phyloP scores from a whole-genome alignment of 352 stramenopile species.

The Elongisporangium senticosum region DNA sequence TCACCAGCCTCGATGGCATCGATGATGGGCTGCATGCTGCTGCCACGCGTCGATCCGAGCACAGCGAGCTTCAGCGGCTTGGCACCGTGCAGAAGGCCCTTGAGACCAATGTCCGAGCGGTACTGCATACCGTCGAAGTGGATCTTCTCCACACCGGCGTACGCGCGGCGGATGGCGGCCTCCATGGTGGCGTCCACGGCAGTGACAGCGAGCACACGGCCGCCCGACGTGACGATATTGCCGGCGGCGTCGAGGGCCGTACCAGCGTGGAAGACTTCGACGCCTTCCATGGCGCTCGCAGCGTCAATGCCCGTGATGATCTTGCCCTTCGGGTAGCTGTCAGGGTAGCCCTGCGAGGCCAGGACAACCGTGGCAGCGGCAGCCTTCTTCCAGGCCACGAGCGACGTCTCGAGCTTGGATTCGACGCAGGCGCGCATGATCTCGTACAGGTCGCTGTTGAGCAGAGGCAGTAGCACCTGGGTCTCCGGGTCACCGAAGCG shows the following conservation, averaged over 20 bases:
- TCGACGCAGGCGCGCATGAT: slow-evolving; percentile 96
- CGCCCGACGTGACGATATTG: slow-evolving; percentile 90
- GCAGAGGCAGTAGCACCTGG: slow-evolving; percentile 96
- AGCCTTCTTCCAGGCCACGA: slow-evolving; percentile 89
- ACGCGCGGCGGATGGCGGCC: slow-evolving; percentile 88
- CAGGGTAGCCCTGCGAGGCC: slow-evolving; percentile 96
- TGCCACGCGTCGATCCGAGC: slow-evolving; percentile 95
- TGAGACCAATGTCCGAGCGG: slow-evolving; percentile 96
- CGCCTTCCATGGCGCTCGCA: slow-evolving; percentile 73
- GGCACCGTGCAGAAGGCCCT: slow-evolving; percentile 85
- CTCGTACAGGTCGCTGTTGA: slow-evolving; percentile 98
- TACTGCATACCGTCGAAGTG: slow-evolving; percentile 92
- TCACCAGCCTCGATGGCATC: slow-evolving; percentile 87
- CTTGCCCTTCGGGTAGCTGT: slow-evolving; percentile 97
- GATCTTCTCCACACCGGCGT: slow-evolving; percentile 86
- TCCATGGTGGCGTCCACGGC: slow-evolving; percentile 88
- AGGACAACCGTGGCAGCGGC: slow-evolving; percentile 95
- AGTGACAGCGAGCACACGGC: slow-evolving; percentile 97
- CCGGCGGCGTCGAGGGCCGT: slow-evolving; percentile 76
- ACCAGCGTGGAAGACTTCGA: slow-evolving; percentile 99
- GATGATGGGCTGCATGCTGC: slow-evolving; percentile 94
- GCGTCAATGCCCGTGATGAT: slow-evolving; percentile 90
- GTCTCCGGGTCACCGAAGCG: slow-evolving; percentile 99
- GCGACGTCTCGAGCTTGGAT: slow-evolving; percentile 80
- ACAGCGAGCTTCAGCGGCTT: slow-evolving; percentile 90